Conservation (phyloP, 164 flowering plant genomes). For the Nymphaea thermarum region DNA sequence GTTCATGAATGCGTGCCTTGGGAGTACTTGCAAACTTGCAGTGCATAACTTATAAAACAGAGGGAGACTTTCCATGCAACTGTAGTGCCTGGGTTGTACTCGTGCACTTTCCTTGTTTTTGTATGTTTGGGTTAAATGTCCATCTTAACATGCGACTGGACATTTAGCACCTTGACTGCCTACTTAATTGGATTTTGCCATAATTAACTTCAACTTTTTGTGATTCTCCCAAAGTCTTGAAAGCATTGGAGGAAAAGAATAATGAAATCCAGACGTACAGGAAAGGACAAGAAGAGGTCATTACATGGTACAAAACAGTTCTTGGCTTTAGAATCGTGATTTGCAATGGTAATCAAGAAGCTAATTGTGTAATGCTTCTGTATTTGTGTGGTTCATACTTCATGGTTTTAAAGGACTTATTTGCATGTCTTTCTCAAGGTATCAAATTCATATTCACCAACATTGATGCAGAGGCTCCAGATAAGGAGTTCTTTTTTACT, state of each 20-base stretch:
- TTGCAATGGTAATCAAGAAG: conserved; percentile 52
- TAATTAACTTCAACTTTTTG: background rate
- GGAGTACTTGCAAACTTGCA: no score
- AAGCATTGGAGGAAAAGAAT: conserved; percentile 27
- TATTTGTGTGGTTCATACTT: background rate
- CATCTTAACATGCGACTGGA: no score
- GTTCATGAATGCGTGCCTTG: no score
- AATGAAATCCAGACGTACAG: conserved; percentile 19
- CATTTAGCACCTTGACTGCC: background rate
- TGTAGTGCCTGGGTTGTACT: no score
- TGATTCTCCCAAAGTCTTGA: conserved; percentile 24
- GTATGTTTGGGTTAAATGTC: no score
- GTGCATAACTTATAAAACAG: no score
- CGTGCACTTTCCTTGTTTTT: no score
- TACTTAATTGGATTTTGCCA: background rate
- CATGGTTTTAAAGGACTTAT: background rate
- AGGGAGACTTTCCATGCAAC: no score
- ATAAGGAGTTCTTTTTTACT: conserved; percentile 57
- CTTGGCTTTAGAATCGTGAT: conserved; percentile 79
- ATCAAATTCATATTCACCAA: conserved; percentile 75
- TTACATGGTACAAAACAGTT: conserved; percentile 74
- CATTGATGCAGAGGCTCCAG: conserved; percentile 38
- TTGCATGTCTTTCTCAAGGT: conserved; percentile 26
- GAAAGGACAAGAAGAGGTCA: conserved; percentile 49
- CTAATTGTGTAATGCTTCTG: background rate